Evolutionary conservation across 75 land plant genomes (phyloP).

Genomic region (Selaginella moellendorffii): DNA sequence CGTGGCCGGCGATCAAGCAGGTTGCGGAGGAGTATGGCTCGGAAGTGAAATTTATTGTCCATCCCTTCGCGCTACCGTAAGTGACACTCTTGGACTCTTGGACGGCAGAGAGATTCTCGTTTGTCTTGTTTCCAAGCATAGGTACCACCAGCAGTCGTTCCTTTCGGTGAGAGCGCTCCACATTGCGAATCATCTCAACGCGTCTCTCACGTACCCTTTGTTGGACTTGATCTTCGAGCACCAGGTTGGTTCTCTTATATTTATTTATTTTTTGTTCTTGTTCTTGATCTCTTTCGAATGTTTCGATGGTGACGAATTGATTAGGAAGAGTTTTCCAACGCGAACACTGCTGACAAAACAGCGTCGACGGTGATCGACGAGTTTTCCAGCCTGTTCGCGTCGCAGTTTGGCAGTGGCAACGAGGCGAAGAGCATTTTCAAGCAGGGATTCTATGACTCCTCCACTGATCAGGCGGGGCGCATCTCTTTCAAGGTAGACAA

Average conservation of each 20-base stretch:
- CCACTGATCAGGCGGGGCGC: conserved; percentile 47
- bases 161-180: conserved; percentile 54
- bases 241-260: conserved; percentile 36
- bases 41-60: conserved; percentile 40
- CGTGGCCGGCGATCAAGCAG: conserved; percentile 71
- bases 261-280: not conserved
- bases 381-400: not conserved
- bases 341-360: conserved; percentile 28
- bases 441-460: conserved; percentile 37
- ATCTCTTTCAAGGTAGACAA: conserved; percentile 64
- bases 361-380: conserved; percentile 25
- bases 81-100: not conserved
- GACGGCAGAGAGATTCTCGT: no score
- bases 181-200: conserved; percentile 40
- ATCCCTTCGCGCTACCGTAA: conserved; percentile 79
- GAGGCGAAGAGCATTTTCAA: conserved; percentile 11
- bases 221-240: conserved; percentile 52
- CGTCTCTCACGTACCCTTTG: conserved; percentile 44
- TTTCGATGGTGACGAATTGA: no score
- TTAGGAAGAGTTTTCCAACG: conserved; percentile 45
- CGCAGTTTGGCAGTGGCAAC: conserved; percentile 24
- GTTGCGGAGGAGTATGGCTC: conserved; percentile 33
- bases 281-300: not conserved
- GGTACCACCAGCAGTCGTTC: conserved; percentile 74
- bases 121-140: conserved; percentile 15